phyloP scores from a whole-genome alignment of 108 stramenopile species.

The Pseudonitzschia multiseries region DNA sequence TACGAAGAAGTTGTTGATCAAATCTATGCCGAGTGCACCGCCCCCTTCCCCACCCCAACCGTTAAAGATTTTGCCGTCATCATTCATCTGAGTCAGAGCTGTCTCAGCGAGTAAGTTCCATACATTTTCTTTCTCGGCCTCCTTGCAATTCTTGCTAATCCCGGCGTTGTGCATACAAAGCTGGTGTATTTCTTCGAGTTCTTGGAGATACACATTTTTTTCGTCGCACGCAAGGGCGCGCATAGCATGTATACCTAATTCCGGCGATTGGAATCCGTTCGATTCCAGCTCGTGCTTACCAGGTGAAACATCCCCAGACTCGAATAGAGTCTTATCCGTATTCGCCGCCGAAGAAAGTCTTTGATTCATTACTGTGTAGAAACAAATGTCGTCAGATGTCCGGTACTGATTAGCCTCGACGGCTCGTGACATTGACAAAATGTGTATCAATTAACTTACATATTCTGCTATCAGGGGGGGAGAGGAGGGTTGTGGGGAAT shows the following conservation, averaged over 20 bases:
- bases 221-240: conserved; percentile 1
- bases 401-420: background rate
- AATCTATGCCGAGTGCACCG: conserved; percentile 62
- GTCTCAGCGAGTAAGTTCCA: conserved; percentile 72
- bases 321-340: background rate
- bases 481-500: conserved; percentile 22
- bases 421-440: background rate
- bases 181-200: conserved; percentile 27
- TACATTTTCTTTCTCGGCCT: conserved; percentile 63
- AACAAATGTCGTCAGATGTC: background rate
- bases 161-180: conserved; percentile 75
- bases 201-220: conserved; percentile 3
- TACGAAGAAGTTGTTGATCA: conserved; percentile 54
- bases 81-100: conserved; percentile 39
- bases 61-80: conserved; percentile 39
- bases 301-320: background rate
- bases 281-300: background rate
- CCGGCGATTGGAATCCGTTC: background rate
- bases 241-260: conserved; percentile 27
- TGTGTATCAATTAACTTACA: conserved; percentile 15
- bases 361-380: conserved; percentile 5
- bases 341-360: background rate
- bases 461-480: conserved; percentile 48
- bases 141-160: conserved; percentile 42
- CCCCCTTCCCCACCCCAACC: conserved; percentile 69